Conservation (phyloP, 2,329 filamentous ascomycete genomes). For the Leptosphaerulina australis region DNA sequence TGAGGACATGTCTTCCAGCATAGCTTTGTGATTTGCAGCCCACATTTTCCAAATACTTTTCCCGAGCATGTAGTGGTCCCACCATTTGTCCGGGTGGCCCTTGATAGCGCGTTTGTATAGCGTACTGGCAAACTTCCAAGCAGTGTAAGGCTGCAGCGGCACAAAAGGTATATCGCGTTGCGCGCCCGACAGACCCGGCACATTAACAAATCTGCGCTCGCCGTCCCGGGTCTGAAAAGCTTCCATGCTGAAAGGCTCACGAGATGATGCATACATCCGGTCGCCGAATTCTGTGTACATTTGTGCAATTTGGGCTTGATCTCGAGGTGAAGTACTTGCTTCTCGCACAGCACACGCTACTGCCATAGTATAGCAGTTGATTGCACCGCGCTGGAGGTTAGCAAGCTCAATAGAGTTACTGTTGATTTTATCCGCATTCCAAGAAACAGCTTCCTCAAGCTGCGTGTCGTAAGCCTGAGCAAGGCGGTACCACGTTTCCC, state of each 20-base stretch:
- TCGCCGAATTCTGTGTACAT: slow-evolving; percentile 72
- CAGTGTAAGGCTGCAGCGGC: slow-evolving; percentile 63
- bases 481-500: slow-evolving; percentile 90
- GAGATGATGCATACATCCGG: slow-evolving; percentile 70
- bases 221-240: slow-evolving; percentile 65
- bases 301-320: slow-evolving; percentile 64
- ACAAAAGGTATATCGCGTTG: slow-evolving; percentile 64
- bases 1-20: slow-evolving; percentile 40
- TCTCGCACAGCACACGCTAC: slow-evolving; percentile 65
- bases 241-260: slow-evolving; percentile 71
- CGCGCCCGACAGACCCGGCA: slow-evolving; percentile 54
- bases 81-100: slow-evolving; percentile 67
- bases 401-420: slow-evolving; percentile 77
- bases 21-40: slow-evolving; percentile 51
- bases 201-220: slow-evolving; percentile 66
- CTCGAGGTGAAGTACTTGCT: slow-evolving; percentile 52
- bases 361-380: slow-evolving; percentile 78
- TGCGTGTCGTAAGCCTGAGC: slow-evolving; percentile 88
- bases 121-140: slow-evolving; percentile 68
- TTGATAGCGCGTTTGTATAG: slow-evolving; percentile 65
- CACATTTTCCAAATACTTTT: slow-evolving; percentile 78
- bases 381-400: slow-evolving; percentile 76
- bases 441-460: slow-evolving; percentile 83
- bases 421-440: slow-evolving; percentile 91
- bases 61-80: slow-evolving; percentile 70